Base-by-base conservation (phyloP, 768 basidiomycete genomes). In the Pisolithus sp. region DNA sequence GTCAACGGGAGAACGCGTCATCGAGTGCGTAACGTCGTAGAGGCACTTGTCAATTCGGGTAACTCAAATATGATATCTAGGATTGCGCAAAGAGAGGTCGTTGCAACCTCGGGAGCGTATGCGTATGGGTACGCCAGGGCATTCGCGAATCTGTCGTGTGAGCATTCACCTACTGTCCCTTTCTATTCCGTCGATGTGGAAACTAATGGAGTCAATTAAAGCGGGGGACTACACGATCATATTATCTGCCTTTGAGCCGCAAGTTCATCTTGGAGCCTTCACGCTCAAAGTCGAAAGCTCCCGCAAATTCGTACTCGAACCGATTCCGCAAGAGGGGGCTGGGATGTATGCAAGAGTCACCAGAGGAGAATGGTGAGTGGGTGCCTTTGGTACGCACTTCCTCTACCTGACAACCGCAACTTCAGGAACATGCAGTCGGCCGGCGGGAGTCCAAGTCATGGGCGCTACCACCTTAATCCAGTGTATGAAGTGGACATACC, bases 291-390 rank as follows among this genome's bases (percentile, higher is more conserved):
- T 91, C 2, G 80, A 87, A 46, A 80, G 85, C 51, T 78, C 82
- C 1, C 63, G 66, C 52, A 75, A 79, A 1, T 76, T 93, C 48
- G 80, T 83, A 17, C 54, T 96, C 21, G 71, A 71, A 46, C 57
- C 80, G 0, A 85, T 96, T 21, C 81, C 85, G 0, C 80, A 85
- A 52, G 95, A 98, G 70, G 93, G 92, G 0, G 90, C 93, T 0
- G 94, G 93, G 0, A 90, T 96, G 92, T 95, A 86, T 63, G 70
- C 68, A 20, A 85, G 88, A 57, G 62, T 74, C 0, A 58, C 86
- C 2, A 76, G 71, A n/a, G 92, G 90, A 4, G 69, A 74, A 37
- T 98, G 94, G 94, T 89, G 54, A 48, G 79, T 65, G 17, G 1
- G 7, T 34, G 5, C 37, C n/a, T n/a, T 40, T 3, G 26, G 31